Base-by-base conservation (phyloP, 2,329 filamentous ascomycete genomes). In the Ilyonectria mors-panacis region DNA sequence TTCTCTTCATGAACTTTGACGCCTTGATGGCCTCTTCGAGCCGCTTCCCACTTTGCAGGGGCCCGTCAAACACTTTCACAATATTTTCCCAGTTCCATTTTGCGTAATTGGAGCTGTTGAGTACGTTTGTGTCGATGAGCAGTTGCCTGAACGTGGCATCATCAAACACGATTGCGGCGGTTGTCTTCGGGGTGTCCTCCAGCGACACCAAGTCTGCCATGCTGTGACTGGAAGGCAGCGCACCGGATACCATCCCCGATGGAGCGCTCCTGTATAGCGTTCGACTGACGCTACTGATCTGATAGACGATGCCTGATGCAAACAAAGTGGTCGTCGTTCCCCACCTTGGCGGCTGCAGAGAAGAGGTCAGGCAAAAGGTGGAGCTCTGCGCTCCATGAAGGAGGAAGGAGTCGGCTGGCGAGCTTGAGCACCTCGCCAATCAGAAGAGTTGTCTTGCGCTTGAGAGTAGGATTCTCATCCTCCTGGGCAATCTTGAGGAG, bases 81-180 rank as follows among this genome's bases (percentile, higher is more conserved):
- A 99, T 94, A 42, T 97, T 85, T 68, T 97, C 94, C 96, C 97
- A 99, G 78, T 97, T 95, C 96, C 96, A 99, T 79, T 99, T 99
- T 44, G 90, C 86, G 76, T 93, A 97, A 73, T 97, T 98, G 68
- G 94, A 94, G 67, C 93, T 96, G 69, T 92, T 93, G 51, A 98
- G 84, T 2, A 99, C 94, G 61, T 94, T 91, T 4, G 94, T 96
- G 67, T 98, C 93, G 19, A 94, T 84, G 30, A 91, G 77, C 3
- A 91, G 81, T 75, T 91, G 89, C 21, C 90, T 86, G 73, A 92
- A 92, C 1, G 88, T 88, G 10, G 87, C 85, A 73, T 92, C 90
- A 68, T 92, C 86, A 51, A 86, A 87, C 3, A 82, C 77, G 3
- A 85, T 72, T 5, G 84, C 81, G 26, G 83, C 80, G 59, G 83